Evolutionary conservation across 768 basidiomycete genomes (phyloP).

Genomic region (Tricholomella constricta): DNA sequence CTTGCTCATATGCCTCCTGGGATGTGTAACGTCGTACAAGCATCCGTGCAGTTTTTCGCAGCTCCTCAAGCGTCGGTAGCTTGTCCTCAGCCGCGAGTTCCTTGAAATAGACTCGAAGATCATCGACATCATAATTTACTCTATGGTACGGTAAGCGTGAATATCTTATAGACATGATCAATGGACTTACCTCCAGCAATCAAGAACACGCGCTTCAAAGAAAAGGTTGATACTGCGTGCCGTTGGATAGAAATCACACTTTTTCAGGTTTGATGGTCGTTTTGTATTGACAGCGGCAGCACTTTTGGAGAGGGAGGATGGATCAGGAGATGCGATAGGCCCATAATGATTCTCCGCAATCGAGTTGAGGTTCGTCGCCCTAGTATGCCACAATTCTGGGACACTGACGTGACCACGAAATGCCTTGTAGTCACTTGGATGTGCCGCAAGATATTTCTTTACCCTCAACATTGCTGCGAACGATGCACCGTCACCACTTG

Average conservation of each 20-base stretch:
- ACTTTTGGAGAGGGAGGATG: constrained; percentile 18
- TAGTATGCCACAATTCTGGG: constrained; percentile 23
- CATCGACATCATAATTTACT: neutral
- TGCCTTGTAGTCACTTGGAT: constrained; percentile 18
- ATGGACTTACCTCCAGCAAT: constrained; percentile 9
- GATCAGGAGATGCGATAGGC: constrained; percentile 17
- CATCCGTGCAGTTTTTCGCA: neutral
- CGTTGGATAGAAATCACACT: constrained; percentile 23
- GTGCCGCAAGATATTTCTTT: constrained; percentile 17
- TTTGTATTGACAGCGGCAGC: constrained; percentile 18
- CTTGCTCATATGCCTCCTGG: constrained; percentile 13
- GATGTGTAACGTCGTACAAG: constrained; percentile 10
- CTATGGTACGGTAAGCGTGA: neutral
- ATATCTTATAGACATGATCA: neutral
- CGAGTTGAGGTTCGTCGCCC: constrained; percentile 20
- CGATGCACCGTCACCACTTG: constrained; percentile 19
- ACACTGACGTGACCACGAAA: constrained; percentile 20
- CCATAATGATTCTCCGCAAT: constrained; percentile 22
- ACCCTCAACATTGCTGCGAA: constrained; percentile 20
- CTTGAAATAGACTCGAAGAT: neutral
- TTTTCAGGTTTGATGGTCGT: constrained; percentile 20
- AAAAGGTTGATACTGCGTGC: constrained; percentile 23
- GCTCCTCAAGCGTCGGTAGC: neutral
- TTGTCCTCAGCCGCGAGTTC: neutral
- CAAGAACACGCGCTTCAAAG: constrained; percentile 20